Evolutionary conservation across 345 rosid genomes (phyloP).

Genomic region (Syzygium aromaticum): DNA sequence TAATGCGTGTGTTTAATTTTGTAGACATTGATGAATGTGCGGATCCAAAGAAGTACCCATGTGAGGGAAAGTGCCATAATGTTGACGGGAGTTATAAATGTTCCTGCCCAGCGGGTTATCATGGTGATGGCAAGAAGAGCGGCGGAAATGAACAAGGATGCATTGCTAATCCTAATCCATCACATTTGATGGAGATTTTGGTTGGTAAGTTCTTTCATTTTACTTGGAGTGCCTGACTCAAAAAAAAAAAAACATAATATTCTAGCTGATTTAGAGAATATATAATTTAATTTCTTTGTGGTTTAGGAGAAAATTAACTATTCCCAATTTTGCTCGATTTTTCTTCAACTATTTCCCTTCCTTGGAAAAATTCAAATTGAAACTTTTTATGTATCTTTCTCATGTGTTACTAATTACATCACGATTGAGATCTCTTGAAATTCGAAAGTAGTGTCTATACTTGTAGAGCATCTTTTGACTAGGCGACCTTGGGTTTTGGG

Average conservation of each 20-base stretch:
- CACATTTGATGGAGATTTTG: not conserved
- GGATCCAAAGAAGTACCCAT: not conserved
- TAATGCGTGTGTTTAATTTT: not conserved
- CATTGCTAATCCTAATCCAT: not conserved
- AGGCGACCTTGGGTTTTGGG: fast-evolving
- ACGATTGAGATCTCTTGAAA: too few relatives aligned
- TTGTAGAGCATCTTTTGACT: not conserved
- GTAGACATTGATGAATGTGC: not conserved
- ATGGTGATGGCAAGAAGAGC: not conserved
- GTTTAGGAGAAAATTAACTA: not conserved
- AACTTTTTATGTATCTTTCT: not conserved
- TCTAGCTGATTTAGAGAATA: fast-evolving
- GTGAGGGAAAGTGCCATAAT: not conserved
- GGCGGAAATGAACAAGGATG: not conserved
- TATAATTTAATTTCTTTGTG: not conserved
- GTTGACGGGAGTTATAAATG: not conserved
- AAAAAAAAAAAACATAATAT: not conserved
- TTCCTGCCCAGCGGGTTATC: not conserved
- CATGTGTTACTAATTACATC: not conserved
- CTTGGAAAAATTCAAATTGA: not conserved
- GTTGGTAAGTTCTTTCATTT: not conserved
- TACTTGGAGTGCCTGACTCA: too few relatives aligned
- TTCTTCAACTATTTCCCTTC: not conserved
- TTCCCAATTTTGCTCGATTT: not conserved
- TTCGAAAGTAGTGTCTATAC: too few relatives aligned